Conservation (phyloP, 352 stramenopile species). For the Thalassiosira hispida region DNA sequence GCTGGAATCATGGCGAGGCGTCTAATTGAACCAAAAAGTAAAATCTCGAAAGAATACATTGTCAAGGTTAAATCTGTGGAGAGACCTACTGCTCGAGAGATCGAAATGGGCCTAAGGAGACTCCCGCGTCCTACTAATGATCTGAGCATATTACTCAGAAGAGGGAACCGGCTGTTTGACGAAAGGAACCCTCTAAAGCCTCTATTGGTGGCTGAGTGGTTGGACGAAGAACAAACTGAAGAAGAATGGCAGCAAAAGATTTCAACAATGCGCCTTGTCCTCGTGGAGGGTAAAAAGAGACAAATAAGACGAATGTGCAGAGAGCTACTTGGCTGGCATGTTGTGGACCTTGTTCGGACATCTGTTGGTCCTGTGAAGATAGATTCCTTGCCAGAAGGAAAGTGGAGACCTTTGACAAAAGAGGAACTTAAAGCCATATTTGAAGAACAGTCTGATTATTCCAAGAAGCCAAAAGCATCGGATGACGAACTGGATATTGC, state of each 20-base stretch:
- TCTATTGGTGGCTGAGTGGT: constrained; percentile 63
- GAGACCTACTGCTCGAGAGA: constrained; percentile 41
- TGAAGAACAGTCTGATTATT: background rate
- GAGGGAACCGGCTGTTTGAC: constrained; percentile 49
- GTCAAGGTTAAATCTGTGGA: constrained; percentile 59
- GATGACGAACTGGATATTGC: background rate
- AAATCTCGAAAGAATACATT: constrained; percentile 82
- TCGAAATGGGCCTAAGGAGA: constrained; percentile 41
- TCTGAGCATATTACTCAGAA: constrained; percentile 44
- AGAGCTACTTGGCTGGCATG: constrained; percentile 73
- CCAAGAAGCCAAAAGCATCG: background rate
- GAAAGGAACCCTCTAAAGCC: constrained; percentile 58
- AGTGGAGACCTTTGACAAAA: constrained; percentile 67
- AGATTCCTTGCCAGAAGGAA: constrained; percentile 51
- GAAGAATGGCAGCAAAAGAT: background rate
- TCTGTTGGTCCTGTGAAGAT: constrained; percentile 72
- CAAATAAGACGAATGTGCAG: constrained; percentile 78
- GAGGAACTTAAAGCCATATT: constrained; percentile 62
- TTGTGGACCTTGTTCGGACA: constrained; percentile 62
- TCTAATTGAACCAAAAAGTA: constrained; percentile 54
- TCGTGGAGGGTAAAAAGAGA: constrained; percentile 74
- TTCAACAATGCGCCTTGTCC: constrained; percentile 62
- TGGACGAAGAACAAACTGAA: constrained; percentile 27
- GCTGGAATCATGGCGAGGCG: constrained; percentile 64
- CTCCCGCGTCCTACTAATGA: constrained; percentile 47